Evolutionary conservation across 192 early-diverging fungal species (phyloP), one percentile per base, ranked within the genome.

Genomic region (Coemansia sp.): DNA sequence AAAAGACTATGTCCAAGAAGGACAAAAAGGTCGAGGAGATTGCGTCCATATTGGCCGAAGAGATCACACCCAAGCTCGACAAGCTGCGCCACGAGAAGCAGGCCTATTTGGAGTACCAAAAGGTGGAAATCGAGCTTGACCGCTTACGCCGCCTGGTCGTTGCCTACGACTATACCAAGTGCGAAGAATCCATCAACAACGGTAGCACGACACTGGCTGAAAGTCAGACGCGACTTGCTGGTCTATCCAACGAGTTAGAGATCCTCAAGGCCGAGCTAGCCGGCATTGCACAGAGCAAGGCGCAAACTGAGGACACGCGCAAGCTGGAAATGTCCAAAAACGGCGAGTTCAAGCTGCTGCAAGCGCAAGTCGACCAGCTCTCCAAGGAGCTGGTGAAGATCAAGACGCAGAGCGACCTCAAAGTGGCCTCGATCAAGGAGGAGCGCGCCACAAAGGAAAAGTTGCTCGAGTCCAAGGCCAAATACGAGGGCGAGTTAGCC

Each of bases 1-100:
- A 92, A 39, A 91, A 91, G 70, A 94, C 93, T 3, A 97, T 99
- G 80, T 87, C 85, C 3, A 98, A 98, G 74, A 98, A 99, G 78
- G 96, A 97, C 64, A 90, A 90, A 51, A 98, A 97, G 78, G 88
- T 98, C 8, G 92, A 93, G 7, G 95, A 99, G 68, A 96, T 97
- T 57, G 91, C 88, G 12, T 76, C 81, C 25, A 85, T 96, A 58
- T 85, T 99, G 32, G 70, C 85, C 6, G 92, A 93, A 66, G 96
- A 98, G 67, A 98, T 99, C 71, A 88, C 82, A 19, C 97, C 98
- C 19, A 95, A 96, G 71, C 85, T 99, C 2, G 93, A 97, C 73
- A 89, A 93, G 68, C 85, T 98, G 38, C 86, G 96, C 37, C 86
- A 87, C 12, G 90, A 96, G 68, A 98, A 96, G 72, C 82, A 91